phyloP scores from a whole-genome alignment of 495 filamentous ascomycete species.

The Penicillium desertorum region DNA sequence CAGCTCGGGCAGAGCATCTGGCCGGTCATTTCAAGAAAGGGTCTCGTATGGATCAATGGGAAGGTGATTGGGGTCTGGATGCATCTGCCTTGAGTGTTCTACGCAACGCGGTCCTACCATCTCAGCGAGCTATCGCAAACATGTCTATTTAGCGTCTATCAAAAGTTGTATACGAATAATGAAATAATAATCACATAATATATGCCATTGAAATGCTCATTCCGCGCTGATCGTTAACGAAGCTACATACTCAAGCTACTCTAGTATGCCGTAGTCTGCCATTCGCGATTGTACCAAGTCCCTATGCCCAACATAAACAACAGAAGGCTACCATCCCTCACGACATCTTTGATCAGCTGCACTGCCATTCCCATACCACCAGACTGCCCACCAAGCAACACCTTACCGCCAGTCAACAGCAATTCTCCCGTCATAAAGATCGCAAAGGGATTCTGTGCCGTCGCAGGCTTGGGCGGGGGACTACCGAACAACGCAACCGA shows the following conservation, averaged over 20 bases:
- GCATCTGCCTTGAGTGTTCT: conserved; percentile 55
- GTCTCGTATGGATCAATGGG: conserved; percentile 67
- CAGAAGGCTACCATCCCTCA: conserved; percentile 70
- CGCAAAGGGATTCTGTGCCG: conserved; percentile 66
- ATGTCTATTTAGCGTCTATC: background rate
- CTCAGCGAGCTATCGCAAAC: conserved; percentile 12
- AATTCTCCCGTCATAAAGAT: conserved; percentile 81
- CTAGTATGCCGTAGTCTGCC: conserved; percentile 24
- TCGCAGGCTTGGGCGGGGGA: conserved; percentile 62
- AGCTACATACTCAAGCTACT: background rate
- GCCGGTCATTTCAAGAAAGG: conserved; percentile 69
- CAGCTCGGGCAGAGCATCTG: conserved; percentile 61
- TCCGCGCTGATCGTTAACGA: background rate
- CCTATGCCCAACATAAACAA: conserved; percentile 76
- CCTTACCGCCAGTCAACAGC: conserved; percentile 64
- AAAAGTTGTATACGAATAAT: conserved; percentile 4
- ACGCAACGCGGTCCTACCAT: conserved; percentile 61
- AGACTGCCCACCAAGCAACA: conserved; percentile 50
- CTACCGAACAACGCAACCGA: conserved; percentile 42
- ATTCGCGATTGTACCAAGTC: conserved; percentile 60
- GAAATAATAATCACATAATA: conserved; percentile 4
- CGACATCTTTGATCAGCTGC: conserved; percentile 54
- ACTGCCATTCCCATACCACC: conserved; percentile 57
- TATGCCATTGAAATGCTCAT: conserved; percentile 1
- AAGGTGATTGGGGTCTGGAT: conserved; percentile 72